phyloP scores from a whole-genome alignment of 2,329 filamentous ascomycete species.

The Scedosporium aurantiacum region DNA sequence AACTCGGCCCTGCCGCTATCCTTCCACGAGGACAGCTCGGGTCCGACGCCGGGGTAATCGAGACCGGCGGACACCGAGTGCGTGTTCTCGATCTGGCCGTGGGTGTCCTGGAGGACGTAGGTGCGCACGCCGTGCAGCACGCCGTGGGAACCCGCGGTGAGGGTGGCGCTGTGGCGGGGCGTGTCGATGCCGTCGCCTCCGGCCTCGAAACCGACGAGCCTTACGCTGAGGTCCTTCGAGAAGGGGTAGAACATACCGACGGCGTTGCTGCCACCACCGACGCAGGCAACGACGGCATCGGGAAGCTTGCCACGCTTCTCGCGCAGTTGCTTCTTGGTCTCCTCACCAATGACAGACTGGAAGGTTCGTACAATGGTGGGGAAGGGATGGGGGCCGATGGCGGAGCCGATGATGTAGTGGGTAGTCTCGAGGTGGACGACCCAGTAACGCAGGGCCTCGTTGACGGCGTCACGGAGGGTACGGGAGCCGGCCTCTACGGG shows the following conservation, averaged over 20 bases:
- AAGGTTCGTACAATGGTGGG: constrained; percentile 95
- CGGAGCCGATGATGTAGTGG: constrained; percentile 96
- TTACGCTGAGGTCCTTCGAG: constrained; percentile 70
- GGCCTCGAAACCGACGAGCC: constrained; percentile 87
- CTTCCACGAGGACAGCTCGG: constrained; percentile 88
- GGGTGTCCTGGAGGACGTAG: constrained; percentile 83
- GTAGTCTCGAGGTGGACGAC: constrained; percentile 86
- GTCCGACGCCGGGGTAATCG: constrained; percentile 94
- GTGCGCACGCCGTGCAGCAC: constrained; percentile 93
- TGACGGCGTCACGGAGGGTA: constrained; percentile 79
- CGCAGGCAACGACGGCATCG: constrained; percentile 91
- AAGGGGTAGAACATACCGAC: constrained; percentile 99
- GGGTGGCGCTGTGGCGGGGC: constrained; percentile 71
- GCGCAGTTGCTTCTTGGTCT: constrained; percentile 87
- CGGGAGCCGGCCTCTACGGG: constrained; percentile 84
- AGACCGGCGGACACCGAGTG: constrained; percentile 94
- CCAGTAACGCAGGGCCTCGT: constrained; percentile 91
- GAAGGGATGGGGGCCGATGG: constrained; percentile 96
- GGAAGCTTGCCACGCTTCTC: constrained; percentile 78
- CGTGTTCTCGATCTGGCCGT: constrained; percentile 89
- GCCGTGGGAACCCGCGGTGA: constrained; percentile 77
- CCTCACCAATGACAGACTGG: constrained; percentile 90
- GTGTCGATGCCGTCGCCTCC: constrained; percentile 90
- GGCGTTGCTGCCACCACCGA: constrained; percentile 90
- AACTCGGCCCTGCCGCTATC: constrained; percentile 78